Evolutionary conservation across 495 filamentous ascomycete genomes (phyloP), one percentile per base, ranked within the genome.

Genomic region (Bacidia gigantensis): DNA sequence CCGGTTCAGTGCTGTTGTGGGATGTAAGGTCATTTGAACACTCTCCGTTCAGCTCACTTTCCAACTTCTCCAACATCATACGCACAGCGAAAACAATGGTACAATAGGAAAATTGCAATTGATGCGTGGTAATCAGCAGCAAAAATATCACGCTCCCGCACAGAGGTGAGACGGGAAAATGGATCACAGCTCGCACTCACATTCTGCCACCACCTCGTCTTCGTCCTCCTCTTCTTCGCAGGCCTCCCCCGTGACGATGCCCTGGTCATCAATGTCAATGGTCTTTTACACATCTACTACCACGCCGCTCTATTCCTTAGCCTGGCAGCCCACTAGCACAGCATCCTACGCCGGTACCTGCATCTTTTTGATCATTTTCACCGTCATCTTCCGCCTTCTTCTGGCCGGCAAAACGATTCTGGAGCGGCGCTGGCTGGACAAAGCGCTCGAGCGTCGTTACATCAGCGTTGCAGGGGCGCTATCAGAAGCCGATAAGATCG

Each of bases 331-430:
- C 11, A 69, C 60, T 5, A 76, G 66, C 17, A 71, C 73, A 0
- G 84, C 83, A 49, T 58, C 69, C 47, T 96, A 95, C 63, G 87
- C 84, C 3, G 87, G 75, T 38, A 90, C 86, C 32, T 93, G 89
- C 66, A 83, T 95, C 64, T 93, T 94, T 65, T 73, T 94, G 42
- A 80, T 92, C 65, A 52, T 82, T 14, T 77, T 95, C 22, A 77
- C 81, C 14, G 69, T 81, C 53, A 58, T 84, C 50, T 80, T 79
- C 62, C 83, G 88, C 35, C 69, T 69, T 17, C 67, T 90, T 11
- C 67, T 86, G 41, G 90, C 87, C 2, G 69, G 78, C 56, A 85
- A 84, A 62, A 64, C 67, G 17, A 52, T 68, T 17, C 64, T 81
- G 50, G 79, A 85, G 51, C 68, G 66, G 14, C 67, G 60, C 52